phyloP scores from a whole-genome alignment of 441 rosid genomes.

The Eugenia klotzschiana region DNA sequence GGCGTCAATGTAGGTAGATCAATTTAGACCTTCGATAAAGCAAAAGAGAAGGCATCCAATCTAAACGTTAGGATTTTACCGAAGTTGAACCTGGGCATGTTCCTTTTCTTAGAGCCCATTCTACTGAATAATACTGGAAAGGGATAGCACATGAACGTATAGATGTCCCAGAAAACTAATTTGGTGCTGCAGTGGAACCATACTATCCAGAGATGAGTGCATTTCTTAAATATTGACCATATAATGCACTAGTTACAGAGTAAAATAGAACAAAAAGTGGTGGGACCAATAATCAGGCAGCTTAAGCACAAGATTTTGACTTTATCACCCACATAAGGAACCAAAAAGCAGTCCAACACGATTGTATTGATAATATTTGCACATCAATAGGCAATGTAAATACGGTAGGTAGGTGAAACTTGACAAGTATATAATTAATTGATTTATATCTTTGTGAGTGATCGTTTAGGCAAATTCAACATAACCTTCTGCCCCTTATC shows the following conservation, averaged over 20 bases:
- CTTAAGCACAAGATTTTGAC: neutral
- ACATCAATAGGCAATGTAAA: neutral
- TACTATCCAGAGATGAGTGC: neutral
- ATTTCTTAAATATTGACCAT: neutral
- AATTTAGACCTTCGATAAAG: neutral
- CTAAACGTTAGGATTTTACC: neutral
- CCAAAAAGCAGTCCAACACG: neutral
- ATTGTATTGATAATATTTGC: neutral
- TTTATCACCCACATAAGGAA: neutral
- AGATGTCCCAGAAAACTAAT: neutral
- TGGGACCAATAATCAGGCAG: neutral
- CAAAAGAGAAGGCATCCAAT: neutral
- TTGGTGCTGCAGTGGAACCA: neutral
- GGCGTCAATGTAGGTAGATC: neutral
- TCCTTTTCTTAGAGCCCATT: neutral
- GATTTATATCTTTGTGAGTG: neutral
- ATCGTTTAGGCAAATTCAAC: slow-evolving; percentile 8
- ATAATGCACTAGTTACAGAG: neutral
- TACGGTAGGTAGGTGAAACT: neutral
- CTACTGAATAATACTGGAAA: neutral
- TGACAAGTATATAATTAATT: neutral
- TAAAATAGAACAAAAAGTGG: neutral
- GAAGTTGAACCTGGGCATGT: neutral
- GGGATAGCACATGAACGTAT: neutral
- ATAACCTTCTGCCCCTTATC: slow-evolving; percentile 25